A percentile compares a stretch with the other conserved stretches of the same genome.
Conservation (phyloP, 148 eudicot genomes). For the Cornus florida region DNA sequence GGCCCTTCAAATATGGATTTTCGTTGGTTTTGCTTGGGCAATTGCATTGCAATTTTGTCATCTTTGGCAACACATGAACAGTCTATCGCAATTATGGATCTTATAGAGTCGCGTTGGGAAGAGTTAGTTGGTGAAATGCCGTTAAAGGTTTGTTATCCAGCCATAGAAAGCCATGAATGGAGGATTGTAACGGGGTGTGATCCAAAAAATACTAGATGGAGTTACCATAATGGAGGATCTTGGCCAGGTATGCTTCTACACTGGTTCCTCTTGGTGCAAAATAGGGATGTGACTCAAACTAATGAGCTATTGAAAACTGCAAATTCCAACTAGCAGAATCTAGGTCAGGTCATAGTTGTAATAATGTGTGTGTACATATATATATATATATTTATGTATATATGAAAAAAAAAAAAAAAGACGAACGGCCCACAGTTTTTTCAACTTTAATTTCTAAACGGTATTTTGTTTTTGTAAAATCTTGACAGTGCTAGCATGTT, state of each 20-base stretch:
- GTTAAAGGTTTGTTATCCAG: constrained; percentile 88
- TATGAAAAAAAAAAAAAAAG: too few relatives aligned
- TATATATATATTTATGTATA: too few relatives aligned
- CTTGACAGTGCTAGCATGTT: not conserved
- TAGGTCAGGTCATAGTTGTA: not conserved
- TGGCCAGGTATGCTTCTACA: constrained; percentile 77
- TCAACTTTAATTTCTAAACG: not conserved
- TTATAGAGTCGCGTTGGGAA: constrained; percentile 86
- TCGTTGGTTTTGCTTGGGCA: constrained; percentile 94
- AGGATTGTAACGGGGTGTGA: constrained; percentile 90
- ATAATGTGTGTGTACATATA: not conserved
- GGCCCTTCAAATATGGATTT: constrained; percentile 89
- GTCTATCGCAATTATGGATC: constrained; percentile 87
- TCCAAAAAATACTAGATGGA: constrained; percentile 96
- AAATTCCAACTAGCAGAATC: not conserved
- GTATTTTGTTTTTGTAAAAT: not conserved
- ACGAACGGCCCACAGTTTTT: not conserved
- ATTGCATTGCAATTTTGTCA: constrained; percentile 84
- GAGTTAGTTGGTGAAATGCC: constrained; percentile 97
- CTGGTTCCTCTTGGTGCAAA: not conserved
- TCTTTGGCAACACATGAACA: constrained; percentile 84
- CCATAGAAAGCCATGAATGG: constrained; percentile 91
- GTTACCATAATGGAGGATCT: constrained; percentile 96
- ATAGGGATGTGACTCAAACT: not conserved
- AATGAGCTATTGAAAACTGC: not conserved